A percentile compares a stretch with the other conserved stretches of the same genome.
phyloP scores from a whole-genome alignment of 345 rosid genomes.

The Eucalyptus victrix region DNA sequence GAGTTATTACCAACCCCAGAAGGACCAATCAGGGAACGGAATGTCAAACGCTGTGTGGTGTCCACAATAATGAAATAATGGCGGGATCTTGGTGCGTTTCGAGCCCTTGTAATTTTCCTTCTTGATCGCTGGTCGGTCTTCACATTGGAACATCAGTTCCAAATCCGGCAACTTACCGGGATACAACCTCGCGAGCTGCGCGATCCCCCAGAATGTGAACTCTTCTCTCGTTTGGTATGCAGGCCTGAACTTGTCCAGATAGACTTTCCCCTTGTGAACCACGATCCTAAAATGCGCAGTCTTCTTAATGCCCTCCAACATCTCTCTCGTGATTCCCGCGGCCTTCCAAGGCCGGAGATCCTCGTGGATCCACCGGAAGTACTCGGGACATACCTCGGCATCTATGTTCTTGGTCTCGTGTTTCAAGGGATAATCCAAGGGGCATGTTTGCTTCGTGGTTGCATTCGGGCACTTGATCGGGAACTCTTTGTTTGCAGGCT shows the following conservation, averaged over 20 bases:
- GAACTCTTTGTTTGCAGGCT: neutral
- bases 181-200: constrained; percentile 58
- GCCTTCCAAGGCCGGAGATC: constrained; percentile 43
- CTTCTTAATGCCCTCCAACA: constrained; percentile 20
- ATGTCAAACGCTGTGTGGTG: constrained; percentile 11
- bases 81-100: constrained; percentile 24
- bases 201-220: constrained; percentile 61
- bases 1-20: constrained; percentile 64
- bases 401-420: neutral
- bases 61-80: constrained; percentile 40
- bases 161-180: constrained; percentile 55
- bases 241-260: constrained; percentile 25
- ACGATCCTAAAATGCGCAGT: constrained; percentile 38
- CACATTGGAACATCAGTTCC: constrained; percentile 45
- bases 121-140: constrained; percentile 22
- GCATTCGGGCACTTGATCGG: neutral
- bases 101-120: constrained; percentile 6
- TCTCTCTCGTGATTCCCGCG: constrained; percentile 39
- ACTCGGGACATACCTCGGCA: constrained; percentile 34
- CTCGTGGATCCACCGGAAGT: constrained; percentile 58
- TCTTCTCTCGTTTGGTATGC: constrained; percentile 47
- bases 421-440: constrained; percentile 15
- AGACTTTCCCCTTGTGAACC: constrained; percentile 28
- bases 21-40: constrained; percentile 67
- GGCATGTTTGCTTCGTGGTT: constrained; percentile 6